A percentile compares a stretch with the other conserved stretches of the same genome.
phyloP scores from a whole-genome alignment of 2,329 filamentous ascomycete species.

The Nemania sp. region DNA sequence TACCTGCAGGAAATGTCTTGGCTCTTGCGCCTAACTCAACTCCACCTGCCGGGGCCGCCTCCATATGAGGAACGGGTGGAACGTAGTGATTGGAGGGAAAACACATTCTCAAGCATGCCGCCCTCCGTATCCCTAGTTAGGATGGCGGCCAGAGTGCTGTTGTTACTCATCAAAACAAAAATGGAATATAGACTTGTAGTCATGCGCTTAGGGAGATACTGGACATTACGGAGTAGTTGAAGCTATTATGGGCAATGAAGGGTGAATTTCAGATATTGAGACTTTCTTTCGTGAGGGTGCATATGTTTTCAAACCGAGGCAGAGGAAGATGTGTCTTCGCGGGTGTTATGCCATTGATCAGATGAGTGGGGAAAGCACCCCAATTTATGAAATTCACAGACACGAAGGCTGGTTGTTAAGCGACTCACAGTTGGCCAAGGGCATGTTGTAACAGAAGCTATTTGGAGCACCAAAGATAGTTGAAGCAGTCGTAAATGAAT shows the following conservation, averaged over 20 bases:
- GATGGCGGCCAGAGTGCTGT: neutral
- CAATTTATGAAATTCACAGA: too few relatives aligned
- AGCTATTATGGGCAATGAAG: too few relatives aligned
- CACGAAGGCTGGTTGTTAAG: too few relatives aligned
- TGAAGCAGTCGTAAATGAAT: neutral
- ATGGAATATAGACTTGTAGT: neutral
- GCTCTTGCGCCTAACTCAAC: conserved; percentile 10
- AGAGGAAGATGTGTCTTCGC: too few relatives aligned
- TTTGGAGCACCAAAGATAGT: neutral
- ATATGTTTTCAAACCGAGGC: too few relatives aligned
- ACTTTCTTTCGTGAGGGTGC: too few relatives aligned
- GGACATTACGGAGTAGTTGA: too few relatives aligned
- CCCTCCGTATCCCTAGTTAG: conserved; percentile 13
- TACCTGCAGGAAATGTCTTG: conserved; percentile 3
- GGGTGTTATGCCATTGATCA: too few relatives aligned
- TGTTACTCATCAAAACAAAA: neutral
- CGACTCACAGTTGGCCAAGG: too few relatives aligned
- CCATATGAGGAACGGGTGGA: neutral
- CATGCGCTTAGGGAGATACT: too few relatives aligned
- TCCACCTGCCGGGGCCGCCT: conserved; percentile 14
- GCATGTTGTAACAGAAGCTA: conserved; percentile 48
- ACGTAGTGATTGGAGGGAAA: conserved; percentile 24
- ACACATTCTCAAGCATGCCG: neutral
- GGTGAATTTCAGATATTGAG: too few relatives aligned
- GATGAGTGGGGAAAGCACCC: too few relatives aligned